Evolutionary conservation across 805 yeast genomes (phyloP), one percentile per base, ranked within the genome.

Genomic region (Wickerhamiella sergipiensis): DNA sequence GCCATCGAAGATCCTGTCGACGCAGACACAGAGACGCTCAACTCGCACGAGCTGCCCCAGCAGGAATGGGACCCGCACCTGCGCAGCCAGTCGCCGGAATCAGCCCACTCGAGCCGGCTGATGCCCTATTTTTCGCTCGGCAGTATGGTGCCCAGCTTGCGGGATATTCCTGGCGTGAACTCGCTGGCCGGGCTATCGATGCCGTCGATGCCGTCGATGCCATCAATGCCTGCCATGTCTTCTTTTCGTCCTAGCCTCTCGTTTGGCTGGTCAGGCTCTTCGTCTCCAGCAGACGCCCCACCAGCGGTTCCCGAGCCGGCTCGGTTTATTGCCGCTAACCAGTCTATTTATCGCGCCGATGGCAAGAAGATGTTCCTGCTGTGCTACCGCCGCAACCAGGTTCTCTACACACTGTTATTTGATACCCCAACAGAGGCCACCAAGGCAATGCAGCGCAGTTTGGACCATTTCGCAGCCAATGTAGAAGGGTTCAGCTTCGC

Each of bases 401-500:
- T 21, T 43, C 19, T 24, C 46, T 43, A 43, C 19, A 43, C 46
- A 15, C 33, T 45, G 3, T 12, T 45, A 10, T 29, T 45, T n/a
- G 13, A 26, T 19, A 45, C 12, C 10, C 15, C 36, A 18, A 19
- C 21, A 5, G 18, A 45, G 15, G 23, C 23, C n/a, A 18, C 15
- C 23, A 13, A n/a, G 9, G 9, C 23, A 5, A 15, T 19, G 18
- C 38, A 18, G 23, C 22, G 39, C 12, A n/a, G 36, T 6, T 13
- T 47, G 5, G 49, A 39, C 18, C n/a, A 8, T 10, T 18, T 46
- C 31, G 19, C 47, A 13, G 44, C 29, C 18, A 43, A 46, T 2
- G 17, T 50, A 13, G 45, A 43, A 26, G 50, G 48, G 26, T 43
- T 51, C 26, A 26, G 43, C n/a, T 51, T 47, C 21, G 53, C 53